These are phyloP conservation scores for Reutealis trisperma DNA, from an alignment of 345 rosid species.

Conservation along the genomic window DNA sequence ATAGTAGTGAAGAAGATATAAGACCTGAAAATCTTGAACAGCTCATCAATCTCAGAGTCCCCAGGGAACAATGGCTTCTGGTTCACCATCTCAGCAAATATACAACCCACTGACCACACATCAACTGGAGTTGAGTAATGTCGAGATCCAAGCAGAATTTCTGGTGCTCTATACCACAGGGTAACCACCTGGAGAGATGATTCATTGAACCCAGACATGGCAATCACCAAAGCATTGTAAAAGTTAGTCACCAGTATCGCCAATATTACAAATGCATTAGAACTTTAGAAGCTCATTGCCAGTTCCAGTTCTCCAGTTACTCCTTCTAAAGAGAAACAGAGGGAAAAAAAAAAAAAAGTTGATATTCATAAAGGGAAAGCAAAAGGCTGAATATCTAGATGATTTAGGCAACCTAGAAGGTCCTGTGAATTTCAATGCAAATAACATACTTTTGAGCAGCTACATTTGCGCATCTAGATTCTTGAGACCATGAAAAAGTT, in stretches of 20 bases:
- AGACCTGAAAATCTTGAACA: conserved; percentile 96
- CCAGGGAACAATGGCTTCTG: conserved; percentile 94
- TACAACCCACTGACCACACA: conserved; percentile 99
- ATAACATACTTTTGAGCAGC: not conserved
- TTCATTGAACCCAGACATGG: not conserved
- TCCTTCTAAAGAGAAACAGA: too few relatives aligned
- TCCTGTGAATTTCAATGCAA: not conserved
- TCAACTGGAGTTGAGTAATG: conserved; percentile 98
- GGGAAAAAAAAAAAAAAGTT: too few relatives aligned
- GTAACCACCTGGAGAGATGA: conserved; percentile 74
- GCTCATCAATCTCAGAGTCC: conserved; percentile 96
- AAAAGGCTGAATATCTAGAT: too few relatives aligned
- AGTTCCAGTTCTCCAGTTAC: not conserved
- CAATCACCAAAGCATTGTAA: not conserved
- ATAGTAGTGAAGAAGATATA: not conserved
- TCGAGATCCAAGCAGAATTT: conserved; percentile 92
- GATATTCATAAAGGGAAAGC: not conserved
- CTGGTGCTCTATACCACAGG: conserved; percentile 99
- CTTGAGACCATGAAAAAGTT: not conserved
- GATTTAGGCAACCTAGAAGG: not conserved
- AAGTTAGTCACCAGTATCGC: too few relatives aligned
- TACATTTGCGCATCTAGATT: not conserved
- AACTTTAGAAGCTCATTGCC: not conserved
- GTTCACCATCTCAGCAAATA: conserved; percentile 99
- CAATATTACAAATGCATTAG: not conserved